Evolutionary conservation across 225 moss, liverwort and hornwort species (phyloP), one percentile per base, ranked within the genome.

Genomic region (Ulota crispa): DNA sequence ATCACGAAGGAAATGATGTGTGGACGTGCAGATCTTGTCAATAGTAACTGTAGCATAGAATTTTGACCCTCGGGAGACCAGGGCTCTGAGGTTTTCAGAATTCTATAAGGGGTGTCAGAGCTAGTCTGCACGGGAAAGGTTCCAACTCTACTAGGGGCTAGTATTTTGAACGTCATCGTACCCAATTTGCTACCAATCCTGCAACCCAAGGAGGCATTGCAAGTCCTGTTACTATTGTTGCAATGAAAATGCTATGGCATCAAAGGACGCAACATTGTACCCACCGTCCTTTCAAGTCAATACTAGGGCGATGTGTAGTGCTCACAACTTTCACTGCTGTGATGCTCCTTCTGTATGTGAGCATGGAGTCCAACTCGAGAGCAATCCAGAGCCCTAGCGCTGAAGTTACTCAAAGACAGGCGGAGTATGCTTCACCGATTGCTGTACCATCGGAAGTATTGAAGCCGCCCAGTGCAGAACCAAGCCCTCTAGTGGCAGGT

Each of bases 191-290:
- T 24, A 18, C 7, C 19, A 52, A 66, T 1, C 43, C 55, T 79
- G 30, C 31, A 43, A 32, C 9, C 45, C 41, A 10, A 70, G 65
- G 50, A 47, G 24, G 52, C 19, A 7, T 54, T 12, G 26, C 54
- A 66, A 24, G 52, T 3, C 26, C 18, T 2, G 7, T 28, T 31
- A 24, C 34, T 36, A 7, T 36, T 47, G 21, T 60, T 37, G 65
- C 68, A 36, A 82, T 81, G 85, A 79, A 66, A 41, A 42, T 75
- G 79, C 78, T 53, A 62, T 88, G 85, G 87, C 64, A 68, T 47
- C 19, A 36, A 10, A 52, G 20, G 76, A 76, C 55, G 10, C 61
- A 59, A 13, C 67, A 76, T 20, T 76, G 32, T 50, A 53, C 34
- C 20, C 79, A 72, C 42, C 85, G 87, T 11, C 68, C 67, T 64